Evolutionary conservation across 1,284 basidiomycete species (phyloP), one percentile per base, ranked within the genome.

Genomic region (Cerrena zonata): DNA sequence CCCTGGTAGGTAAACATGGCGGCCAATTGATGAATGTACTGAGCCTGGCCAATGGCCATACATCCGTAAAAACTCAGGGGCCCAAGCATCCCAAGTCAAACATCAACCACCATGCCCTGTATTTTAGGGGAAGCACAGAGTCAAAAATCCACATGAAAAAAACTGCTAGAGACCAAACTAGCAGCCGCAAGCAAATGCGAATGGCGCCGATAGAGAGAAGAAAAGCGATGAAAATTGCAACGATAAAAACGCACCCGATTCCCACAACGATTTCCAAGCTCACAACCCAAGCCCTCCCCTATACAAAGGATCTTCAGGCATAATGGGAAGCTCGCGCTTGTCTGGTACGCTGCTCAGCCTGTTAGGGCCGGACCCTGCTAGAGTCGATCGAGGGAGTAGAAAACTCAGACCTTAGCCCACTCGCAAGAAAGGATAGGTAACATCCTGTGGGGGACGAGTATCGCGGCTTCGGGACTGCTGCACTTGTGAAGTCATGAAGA

Each of bases 381-480:
- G 58, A 56, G 58, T 38, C 51, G 45, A 53, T 59, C 47, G 44
- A 55, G 55, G 54, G 58, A 57, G 56, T 55, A 22, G 55, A 52
- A 61, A 54, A 49, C 59, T 64, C 62, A 64, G 62, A 64, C 60
- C 62, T 64, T 64, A 61, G 55, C 62, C 62, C 62, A 56, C 61
- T 64, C 62, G 60, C 57, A 48, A 62, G 39, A 21, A 46, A 45
- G 52, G 52, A 45, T 36, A 48, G 52, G 45, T 30, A 41, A 38
- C 18, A 30, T 51, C 54, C 56, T 53, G 61, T 62, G 50, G 51
- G 61, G 48, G 39, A 49, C 58, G 62, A 63, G 62, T 56, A 46
- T 64, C 59, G 61, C 58, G 58, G 60, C 50, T 63, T 63, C 53
- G 54, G 54, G 52, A 49, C 53, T 55, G 47, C 53, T 54, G 50